Evolutionary conservation across 345 rosid species (phyloP), one percentile per base, ranked within the genome.

Genomic region (Citrus medica): DNA sequence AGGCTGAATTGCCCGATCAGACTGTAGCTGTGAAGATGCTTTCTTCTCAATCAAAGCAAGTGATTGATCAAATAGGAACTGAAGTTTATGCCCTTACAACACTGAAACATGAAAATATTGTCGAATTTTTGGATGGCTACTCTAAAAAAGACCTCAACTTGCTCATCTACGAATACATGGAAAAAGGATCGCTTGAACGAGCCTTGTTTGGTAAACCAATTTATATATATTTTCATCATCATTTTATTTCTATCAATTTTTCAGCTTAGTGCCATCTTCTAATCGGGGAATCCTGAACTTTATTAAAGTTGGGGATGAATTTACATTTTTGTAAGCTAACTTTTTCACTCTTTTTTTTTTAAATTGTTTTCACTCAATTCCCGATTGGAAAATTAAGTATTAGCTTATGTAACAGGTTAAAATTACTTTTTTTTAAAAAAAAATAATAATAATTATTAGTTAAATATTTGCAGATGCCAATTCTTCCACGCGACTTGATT

Each of bases 1-100:
- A 74, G 77, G 77, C 77, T 61, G 55, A 17, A 3, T 67, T 60
- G 42, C 68, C 22, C 0, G 67, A 40, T 74, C 58, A 74, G 69
- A 27, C 32, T 9, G 77, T 74, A 46, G 77, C 58, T 0, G 77
- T 74, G 24, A 74, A 61, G 69, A 62, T 25, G 69, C 68, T 74
- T 25, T 16, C 56, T 25, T 35, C 25, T 7, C 40, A 62, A 10
- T 61, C 69, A 61, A 61, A 74, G 46, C 69, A 56, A 4, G 75
- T 55, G 48, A 32, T 40, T 24, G 69, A 61, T 40, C 69, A 74
- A 62, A 61, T 61, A 38, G 38, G 58, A 40, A 74, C 32, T 5
- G 69, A 74, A 74, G 69, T 74, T 6, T 38, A 61, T 30, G 67
- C 38, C 4, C 38, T 16, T 1, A 40, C 28, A 16, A 27, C 21